Conservation (phyloP, 345 rosid species). For the Excoecaria agallocha region DNA sequence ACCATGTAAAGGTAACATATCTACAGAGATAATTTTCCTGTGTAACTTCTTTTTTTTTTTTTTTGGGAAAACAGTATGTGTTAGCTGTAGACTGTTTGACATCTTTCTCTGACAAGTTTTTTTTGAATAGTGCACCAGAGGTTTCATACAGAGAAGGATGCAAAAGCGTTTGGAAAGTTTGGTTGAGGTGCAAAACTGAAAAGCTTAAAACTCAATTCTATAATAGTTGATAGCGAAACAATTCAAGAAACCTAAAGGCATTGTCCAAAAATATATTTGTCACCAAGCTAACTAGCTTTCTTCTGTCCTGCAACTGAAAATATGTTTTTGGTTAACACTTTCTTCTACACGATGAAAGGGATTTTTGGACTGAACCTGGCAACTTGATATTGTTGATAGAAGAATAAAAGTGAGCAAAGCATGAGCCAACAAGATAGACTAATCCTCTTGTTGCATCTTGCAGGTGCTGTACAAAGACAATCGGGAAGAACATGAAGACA, state of each 20-base stretch:
- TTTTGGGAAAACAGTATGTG: neutral
- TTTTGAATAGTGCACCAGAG: conserved; percentile 63
- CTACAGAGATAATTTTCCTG: neutral
- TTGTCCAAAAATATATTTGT: neutral
- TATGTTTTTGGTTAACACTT: neutral
- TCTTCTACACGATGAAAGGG: neutral
- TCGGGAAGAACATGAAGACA: conserved; percentile 37
- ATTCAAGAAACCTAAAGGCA: conserved; percentile 1
- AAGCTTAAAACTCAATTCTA: conserved; percentile 11
- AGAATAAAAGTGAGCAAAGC: conserved; percentile 1
- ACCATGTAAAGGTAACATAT: conserved; percentile 69
- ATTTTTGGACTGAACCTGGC: conserved; percentile 1
- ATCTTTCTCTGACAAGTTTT: conserved; percentile 18
- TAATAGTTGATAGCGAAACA: neutral
- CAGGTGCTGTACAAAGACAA: conserved; percentile 54
- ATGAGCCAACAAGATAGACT: conserved; percentile 13
- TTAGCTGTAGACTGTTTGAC: neutral
- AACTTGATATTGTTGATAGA: conserved; percentile 8
- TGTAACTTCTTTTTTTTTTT: neutral
- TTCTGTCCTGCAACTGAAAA: neutral
- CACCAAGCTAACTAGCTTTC: neutral
- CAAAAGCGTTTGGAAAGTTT: conserved; percentile 64
- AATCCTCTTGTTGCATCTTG: conserved; percentile 23
- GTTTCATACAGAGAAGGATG: conserved; percentile 84
- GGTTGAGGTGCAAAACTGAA: conserved; percentile 56